phyloP scores from a whole-genome alignment of 306 rosid genomes.

The Luffa acutangula region DNA sequence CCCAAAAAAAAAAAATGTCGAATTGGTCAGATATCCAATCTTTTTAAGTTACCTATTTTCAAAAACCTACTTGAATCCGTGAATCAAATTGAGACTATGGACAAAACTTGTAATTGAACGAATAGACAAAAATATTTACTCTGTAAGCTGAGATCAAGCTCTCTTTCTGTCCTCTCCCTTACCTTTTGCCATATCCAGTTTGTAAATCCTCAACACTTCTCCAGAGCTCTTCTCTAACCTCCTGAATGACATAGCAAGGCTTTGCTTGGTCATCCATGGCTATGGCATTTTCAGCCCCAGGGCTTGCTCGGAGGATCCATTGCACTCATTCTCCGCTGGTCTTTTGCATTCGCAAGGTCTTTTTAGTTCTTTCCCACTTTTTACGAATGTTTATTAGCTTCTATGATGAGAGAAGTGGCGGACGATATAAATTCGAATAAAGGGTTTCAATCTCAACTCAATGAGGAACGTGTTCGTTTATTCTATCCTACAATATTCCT shows the following conservation, averaged over 20 bases:
- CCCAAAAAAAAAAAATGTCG: too few relatives aligned
- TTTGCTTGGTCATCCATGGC: slow-evolving; percentile 1
- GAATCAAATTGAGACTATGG: too few relatives aligned
- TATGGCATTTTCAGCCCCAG: slow-evolving; percentile 8
- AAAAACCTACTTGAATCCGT: too few relatives aligned
- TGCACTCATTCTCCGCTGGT: slow-evolving; percentile 5
- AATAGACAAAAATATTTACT: too few relatives aligned
- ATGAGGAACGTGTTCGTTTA: not conserved
- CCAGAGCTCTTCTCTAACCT: not conserved
- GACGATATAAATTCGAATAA: not conserved
- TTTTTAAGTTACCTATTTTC: too few relatives aligned
- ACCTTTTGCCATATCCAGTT: not conserved
- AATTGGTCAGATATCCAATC: too few relatives aligned
- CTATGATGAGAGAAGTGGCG: not conserved
- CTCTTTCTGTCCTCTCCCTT: not conserved
- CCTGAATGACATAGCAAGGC: not conserved
- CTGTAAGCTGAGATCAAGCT: not conserved
- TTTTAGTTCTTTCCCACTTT: not conserved
- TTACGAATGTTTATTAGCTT: not conserved
- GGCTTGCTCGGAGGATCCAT: slow-evolving; percentile 7
- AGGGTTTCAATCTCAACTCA: not conserved
- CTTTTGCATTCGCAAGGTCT: slow-evolving; percentile 19
- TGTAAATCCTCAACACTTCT: not conserved
- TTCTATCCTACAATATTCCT: not conserved
- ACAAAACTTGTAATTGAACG: too few relatives aligned